A percentile compares a stretch with the other conserved stretches of the same genome.
Evolutionary conservation across 139 green algal species (phyloP).

Genomic region (Chlamydomonas eustigma): DNA sequence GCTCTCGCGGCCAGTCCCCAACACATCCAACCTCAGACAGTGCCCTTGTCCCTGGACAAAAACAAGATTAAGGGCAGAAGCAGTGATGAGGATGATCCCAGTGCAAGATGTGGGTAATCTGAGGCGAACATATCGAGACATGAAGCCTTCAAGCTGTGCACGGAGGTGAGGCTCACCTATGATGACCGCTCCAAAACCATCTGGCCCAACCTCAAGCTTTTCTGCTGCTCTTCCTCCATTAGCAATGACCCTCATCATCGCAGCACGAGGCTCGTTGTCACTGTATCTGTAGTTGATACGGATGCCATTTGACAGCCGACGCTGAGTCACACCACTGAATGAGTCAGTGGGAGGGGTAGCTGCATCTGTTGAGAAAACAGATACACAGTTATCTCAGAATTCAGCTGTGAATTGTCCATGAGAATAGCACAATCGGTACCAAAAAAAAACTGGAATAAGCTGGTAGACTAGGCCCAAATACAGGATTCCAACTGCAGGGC

Average conservation of each 20-base stretch:
- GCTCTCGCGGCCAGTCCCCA: conserved; percentile 72
- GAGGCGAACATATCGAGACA: no score
- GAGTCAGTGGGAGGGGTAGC: conserved; percentile 11
- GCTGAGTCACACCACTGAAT: conserved; percentile 72
- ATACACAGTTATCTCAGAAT: no score
- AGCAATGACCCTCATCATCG: conserved; percentile 82
- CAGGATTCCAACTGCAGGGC: no score
- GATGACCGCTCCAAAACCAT: conserved; percentile 65
- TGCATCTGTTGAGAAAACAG: no score
- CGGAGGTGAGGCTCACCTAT: conserved; percentile 34
- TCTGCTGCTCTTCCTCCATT: conserved; percentile 63
- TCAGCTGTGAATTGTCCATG: no score
- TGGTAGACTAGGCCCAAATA: no score
- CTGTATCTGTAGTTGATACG: conserved; percentile 82
- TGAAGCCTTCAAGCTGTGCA: no score
- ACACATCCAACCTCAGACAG: conserved; percentile 82
- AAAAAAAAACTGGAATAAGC: no score
- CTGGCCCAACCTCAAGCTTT: conserved; percentile 40
- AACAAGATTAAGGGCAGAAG: not conserved
- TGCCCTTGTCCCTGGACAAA: conserved; percentile 60
- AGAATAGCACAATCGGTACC: no score
- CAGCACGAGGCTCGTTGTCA: conserved; percentile 88
- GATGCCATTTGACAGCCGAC: conserved; percentile 89
- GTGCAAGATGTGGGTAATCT: no score
- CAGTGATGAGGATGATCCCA: no score